Conservation (phyloP, 2,329 filamentous ascomycete genomes). For the Knoxdaviesia capensis region DNA sequence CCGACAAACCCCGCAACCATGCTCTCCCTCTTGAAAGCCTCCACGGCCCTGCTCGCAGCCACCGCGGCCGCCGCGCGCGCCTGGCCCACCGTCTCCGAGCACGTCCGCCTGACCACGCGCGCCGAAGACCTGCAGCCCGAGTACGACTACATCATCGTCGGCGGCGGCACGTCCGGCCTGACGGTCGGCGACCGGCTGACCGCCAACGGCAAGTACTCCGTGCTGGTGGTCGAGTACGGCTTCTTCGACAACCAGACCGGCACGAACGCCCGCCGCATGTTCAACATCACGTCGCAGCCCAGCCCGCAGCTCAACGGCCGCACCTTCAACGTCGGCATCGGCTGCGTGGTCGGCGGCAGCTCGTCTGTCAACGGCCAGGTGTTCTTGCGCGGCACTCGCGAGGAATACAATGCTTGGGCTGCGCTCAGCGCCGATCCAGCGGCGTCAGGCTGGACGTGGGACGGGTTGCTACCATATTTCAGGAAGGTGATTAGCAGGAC, state of each 20-base stretch:
- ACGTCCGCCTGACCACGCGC: constrained; percentile 1
- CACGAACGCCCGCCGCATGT: constrained; percentile 7
- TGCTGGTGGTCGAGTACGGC: constrained; percentile 1
- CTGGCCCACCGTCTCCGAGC: constrained; percentile 1
- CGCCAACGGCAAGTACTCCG: constrained; percentile 7
- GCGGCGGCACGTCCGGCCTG: constrained; percentile 14
- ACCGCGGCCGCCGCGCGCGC: background rate
- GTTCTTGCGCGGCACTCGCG: constrained; percentile 9
- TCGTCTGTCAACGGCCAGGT: constrained; percentile 11
- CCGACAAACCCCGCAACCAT: background rate
- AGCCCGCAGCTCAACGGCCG: constrained; percentile 10
- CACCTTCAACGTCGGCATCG: constrained; percentile 9
- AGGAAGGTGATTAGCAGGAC: constrained; percentile 10
- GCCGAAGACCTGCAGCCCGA: constrained; percentile 1
- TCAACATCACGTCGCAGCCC: constrained; percentile 11
- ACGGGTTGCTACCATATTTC: constrained; percentile 11
- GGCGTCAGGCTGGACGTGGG: constrained; percentile 11
- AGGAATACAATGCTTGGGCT: constrained; percentile 11
- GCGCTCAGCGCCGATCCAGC: background rate
- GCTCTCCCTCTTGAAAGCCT: background rate
- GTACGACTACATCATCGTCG: constrained; percentile 12
- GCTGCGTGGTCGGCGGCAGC: constrained; percentile 10
- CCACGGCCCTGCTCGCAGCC: background rate
- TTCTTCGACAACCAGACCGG: constrained; percentile 1
- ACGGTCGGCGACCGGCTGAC: constrained; percentile 14